phyloP scores from a whole-genome alignment of 176 grass and related monocot species.

The Otatea glauca region DNA sequence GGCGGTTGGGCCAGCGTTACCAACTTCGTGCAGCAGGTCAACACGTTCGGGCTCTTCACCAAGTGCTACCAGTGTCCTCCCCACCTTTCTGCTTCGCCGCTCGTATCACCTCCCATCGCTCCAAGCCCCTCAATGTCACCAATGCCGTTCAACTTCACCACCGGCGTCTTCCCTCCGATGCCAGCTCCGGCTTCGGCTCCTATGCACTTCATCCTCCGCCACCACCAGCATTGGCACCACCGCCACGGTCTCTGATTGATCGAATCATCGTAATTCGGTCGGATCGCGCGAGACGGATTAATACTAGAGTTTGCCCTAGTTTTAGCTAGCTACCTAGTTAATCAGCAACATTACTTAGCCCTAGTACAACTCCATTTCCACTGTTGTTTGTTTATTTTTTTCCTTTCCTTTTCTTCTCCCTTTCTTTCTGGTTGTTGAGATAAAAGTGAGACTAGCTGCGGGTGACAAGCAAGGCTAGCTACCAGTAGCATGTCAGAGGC shows the following conservation, averaged over 20 bases:
- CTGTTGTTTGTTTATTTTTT: not conserved
- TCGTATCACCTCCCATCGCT: constrained; percentile 1
- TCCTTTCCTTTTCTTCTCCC: not conserved
- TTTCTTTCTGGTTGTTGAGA: not conserved
- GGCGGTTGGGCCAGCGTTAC: constrained; percentile 98
- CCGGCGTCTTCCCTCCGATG: constrained; percentile 29
- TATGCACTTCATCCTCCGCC: constrained; percentile 39
- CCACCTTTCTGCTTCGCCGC: not conserved
- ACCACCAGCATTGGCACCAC: constrained; percentile 55
- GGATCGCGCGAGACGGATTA: not conserved
- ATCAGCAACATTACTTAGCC: constrained; percentile 22
- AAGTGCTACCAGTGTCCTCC: constrained; percentile 93
- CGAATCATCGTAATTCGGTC: not conserved
- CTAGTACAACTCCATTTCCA: not conserved
- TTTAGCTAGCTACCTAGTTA: constrained; percentile 37
- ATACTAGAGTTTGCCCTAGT: not conserved
- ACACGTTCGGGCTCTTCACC: constrained; percentile 80
- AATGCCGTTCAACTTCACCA: constrained; percentile 5
- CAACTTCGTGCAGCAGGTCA: constrained; percentile 86
- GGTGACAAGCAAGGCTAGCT: not conserved
- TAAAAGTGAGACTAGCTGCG: not conserved
- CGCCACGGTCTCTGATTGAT: constrained; percentile 48
- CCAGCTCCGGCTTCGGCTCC: constrained; percentile 35
- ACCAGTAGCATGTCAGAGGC: constrained; percentile 17
- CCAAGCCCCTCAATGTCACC: constrained; percentile 22